These are phyloP conservation scores for Cytospora mali DNA, from an alignment of 2,329 filamentous ascomycete species.

Conservation along the genomic window DNA sequence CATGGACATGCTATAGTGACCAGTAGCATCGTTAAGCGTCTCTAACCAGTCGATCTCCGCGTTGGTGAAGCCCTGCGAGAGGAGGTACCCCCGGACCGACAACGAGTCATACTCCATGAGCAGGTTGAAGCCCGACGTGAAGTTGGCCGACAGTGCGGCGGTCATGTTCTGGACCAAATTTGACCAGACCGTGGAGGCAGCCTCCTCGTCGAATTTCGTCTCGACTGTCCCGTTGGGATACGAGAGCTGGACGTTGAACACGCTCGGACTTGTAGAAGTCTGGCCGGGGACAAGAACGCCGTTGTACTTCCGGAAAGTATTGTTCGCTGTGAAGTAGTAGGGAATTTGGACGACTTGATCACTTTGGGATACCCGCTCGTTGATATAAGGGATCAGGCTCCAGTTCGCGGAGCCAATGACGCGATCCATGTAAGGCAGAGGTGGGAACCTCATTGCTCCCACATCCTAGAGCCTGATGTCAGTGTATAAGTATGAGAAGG, in stretches of 20 bases:
- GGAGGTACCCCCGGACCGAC: slow-evolving; percentile 31
- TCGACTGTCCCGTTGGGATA: slow-evolving; percentile 16
- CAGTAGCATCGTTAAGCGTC: slow-evolving; percentile 32
- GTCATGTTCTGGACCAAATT: slow-evolving; percentile 23
- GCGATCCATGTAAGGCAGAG: slow-evolving; percentile 37
- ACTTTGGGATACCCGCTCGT: slow-evolving; percentile 23
- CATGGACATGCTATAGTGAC: slow-evolving; percentile 31
- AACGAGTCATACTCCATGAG: slow-evolving; percentile 33
- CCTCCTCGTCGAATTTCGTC: slow-evolving; percentile 24
- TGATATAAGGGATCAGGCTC: slow-evolving; percentile 33
- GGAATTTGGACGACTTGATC: slow-evolving; percentile 29
- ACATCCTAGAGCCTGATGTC: slow-evolving; percentile 36
- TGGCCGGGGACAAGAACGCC: slow-evolving; percentile 25
- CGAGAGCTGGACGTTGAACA: slow-evolving; percentile 24
- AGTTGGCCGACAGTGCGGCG: slow-evolving; percentile 26
- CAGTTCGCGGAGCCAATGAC: slow-evolving; percentile 31
- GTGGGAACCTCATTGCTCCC: slow-evolving; percentile 46
- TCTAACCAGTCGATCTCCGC: slow-evolving; percentile 38
- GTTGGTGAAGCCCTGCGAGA: slow-evolving; percentile 35
- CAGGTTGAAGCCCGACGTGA: slow-evolving; percentile 29
- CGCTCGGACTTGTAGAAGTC: slow-evolving; percentile 18
- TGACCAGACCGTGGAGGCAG: slow-evolving; percentile 24
- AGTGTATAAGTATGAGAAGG: neutral
- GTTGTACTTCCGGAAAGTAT: slow-evolving; percentile 32
- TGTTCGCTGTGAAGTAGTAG: slow-evolving; percentile 31